Evolutionary conservation across 176 grass and related monocot genomes (phyloP).

Genomic region (Eragrostis curvula): DNA sequence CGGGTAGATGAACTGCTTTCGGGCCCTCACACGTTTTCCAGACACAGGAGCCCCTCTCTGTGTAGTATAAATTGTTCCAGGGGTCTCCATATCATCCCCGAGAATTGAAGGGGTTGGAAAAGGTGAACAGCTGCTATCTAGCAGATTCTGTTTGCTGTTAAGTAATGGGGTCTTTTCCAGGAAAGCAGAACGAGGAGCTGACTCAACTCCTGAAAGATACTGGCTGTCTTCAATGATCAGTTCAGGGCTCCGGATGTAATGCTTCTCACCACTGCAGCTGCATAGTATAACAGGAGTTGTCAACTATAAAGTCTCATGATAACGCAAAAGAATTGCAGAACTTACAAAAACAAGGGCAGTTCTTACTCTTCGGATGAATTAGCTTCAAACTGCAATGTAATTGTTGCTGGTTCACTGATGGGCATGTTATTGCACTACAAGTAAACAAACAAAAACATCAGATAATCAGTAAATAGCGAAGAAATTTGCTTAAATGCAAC

Average conservation of each 20-base stretch:
- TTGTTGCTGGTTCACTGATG: neutral
- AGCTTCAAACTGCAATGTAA: constrained; percentile 3
- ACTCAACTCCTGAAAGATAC: constrained; percentile 15
- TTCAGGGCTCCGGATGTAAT: constrained; percentile 5
- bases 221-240: constrained; percentile 35
- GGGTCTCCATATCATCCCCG: constrained; percentile 76
- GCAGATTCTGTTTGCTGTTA: neutral
- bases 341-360: neutral
- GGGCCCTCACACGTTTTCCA: constrained; percentile 49
- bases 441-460: constrained; percentile 32
- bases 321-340: neutral
- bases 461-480: constrained; percentile 10
- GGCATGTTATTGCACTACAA: constrained; percentile 47
- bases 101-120: constrained; percentile 69
- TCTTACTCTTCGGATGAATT: constrained; percentile 48
- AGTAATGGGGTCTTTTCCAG: constrained; percentile 27
- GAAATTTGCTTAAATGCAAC: neutral
- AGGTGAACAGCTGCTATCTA: constrained; percentile 50
- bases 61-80: constrained; percentile 65
- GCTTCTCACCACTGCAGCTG: constrained; percentile 36
- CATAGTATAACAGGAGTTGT: constrained; percentile 15
- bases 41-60: constrained; percentile 44
- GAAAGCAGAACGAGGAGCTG: constrained; percentile 22
- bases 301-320: constrained; percentile 9
- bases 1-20: constrained; percentile 66